Conservation (phyloP, 306 rosid species). For the Astragalus membranaceus region DNA sequence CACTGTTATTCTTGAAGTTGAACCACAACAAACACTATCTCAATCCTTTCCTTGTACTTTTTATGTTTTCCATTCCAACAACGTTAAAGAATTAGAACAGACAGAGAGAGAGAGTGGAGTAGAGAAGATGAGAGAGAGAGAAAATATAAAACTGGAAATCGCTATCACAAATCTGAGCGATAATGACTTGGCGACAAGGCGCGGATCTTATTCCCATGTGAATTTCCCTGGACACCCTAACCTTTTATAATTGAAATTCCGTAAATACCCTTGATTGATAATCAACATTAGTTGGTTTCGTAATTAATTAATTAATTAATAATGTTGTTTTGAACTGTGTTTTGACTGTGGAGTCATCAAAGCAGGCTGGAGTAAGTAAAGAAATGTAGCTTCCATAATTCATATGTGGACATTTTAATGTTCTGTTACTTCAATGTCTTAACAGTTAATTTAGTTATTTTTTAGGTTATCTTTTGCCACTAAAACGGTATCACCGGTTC, state of each 20-base stretch:
- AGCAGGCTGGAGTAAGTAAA: neutral
- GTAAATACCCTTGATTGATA: neutral
- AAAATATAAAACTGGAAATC: conserved; percentile 34
- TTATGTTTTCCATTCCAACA: neutral
- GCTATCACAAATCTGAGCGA: conserved; percentile 74
- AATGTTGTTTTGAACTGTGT: neutral
- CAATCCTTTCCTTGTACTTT: neutral
- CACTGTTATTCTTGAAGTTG: too few relatives aligned
- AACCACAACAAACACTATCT: too few relatives aligned
- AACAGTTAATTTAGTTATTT: conserved; percentile 27
- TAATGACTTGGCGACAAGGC: conserved; percentile 58
- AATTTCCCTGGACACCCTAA: conserved; percentile 26
- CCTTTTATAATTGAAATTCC: neutral
- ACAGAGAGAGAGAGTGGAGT: neutral
- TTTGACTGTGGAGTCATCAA: neutral
- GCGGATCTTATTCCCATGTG: conserved; percentile 51
- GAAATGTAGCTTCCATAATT: neutral
- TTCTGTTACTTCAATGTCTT: neutral
- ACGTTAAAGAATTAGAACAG: neutral
- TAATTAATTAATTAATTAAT: too few relatives aligned
- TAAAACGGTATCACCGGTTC: neutral
- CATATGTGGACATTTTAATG: neutral
- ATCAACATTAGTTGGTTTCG: neutral
- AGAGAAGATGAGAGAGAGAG: neutral
- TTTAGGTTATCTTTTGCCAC: neutral